These are phyloP conservation scores for Ensete ventricosum DNA, from an alignment of 176 grass and related monocot species.

Conservation along the genomic window DNA sequence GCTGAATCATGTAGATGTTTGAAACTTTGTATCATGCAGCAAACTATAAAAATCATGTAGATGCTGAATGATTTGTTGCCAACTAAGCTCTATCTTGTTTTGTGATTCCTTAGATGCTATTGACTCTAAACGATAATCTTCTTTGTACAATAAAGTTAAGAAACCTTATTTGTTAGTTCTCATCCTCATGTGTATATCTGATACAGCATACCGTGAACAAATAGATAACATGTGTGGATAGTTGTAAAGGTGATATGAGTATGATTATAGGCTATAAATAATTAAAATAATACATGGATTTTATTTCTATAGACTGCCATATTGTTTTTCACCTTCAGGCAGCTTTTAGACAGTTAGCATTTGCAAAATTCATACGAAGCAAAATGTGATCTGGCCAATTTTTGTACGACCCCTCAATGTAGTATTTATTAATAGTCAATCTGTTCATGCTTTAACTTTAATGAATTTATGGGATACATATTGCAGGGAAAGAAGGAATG, in stretches of 20 bases:
- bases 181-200: no score
- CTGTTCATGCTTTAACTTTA: background rate
- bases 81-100: background rate
- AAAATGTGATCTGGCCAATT: background rate
- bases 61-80: background rate
- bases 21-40: background rate
- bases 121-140: background rate
- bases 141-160: background rate
- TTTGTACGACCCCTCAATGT: no score
- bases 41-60: background rate
- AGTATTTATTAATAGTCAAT: background rate
- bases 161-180: background rate
- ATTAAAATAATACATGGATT: no score
- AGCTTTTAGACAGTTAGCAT: background rate
- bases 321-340: background rate
- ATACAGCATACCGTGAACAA: no score
- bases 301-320: no score
- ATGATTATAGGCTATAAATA: no score
- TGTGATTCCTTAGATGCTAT: background rate
- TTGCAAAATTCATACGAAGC: background rate
- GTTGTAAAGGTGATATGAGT: no score
- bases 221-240: no score
- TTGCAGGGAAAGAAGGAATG: conserved; percentile 99
- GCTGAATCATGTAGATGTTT: no score
- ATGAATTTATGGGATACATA: conserved; percentile 12